Base-by-base conservation (phyloP, 2,329 filamentous ascomycete species). In the Botrytis cinerea region DNA sequence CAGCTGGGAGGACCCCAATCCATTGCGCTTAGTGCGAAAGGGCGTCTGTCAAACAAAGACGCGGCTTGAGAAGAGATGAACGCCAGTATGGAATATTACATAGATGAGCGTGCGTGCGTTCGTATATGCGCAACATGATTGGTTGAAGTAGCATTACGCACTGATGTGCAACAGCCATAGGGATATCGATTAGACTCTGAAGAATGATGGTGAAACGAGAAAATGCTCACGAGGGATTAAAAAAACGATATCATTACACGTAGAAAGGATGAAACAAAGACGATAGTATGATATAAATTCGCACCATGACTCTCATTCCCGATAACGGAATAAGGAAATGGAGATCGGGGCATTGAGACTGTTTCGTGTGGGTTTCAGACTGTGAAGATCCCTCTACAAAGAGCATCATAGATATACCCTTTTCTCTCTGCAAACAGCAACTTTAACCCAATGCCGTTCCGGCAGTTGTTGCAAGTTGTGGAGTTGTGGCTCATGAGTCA, bases 41-140 rank as follows among this genome's bases (percentile, higher is more conserved):
- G 51, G 51, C n/a, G n/a, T 57, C n/a, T 57, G 51, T 57, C n/a
- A 57, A 28, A 57, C 51, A 57, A 54, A 51, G n/a, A 54, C 48
- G 48, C 48, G 12, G 12, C 48, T 14, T 54, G 25, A 54, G 25
- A n/a, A 57, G 51, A 57, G 51, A 57, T 32, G 51, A 57, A 57
- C 51, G 51, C n/a, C 16, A 16, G 51, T 9, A 9, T 28, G 14
- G 28, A 57, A 32, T 18, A 32, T 16, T 2, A 57, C 18, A 18
- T 57, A 9, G 8, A 32, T 25, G 14, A 28, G 51, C n/a, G 51
- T 57, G 14, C n/a, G n/a, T 57, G 51, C 51, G 51, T 32, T 12
- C n/a, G 16, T 4, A 28, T 18, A n/a, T 57, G n/a, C n/a, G n/a
- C n/a, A 7, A 18, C n/a, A 28, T 32, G n/a, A 57, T 57, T 57